phyloP scores from a whole-genome alignment of 768 basidiomycete genomes.

The Mycena rebaudengoi region DNA sequence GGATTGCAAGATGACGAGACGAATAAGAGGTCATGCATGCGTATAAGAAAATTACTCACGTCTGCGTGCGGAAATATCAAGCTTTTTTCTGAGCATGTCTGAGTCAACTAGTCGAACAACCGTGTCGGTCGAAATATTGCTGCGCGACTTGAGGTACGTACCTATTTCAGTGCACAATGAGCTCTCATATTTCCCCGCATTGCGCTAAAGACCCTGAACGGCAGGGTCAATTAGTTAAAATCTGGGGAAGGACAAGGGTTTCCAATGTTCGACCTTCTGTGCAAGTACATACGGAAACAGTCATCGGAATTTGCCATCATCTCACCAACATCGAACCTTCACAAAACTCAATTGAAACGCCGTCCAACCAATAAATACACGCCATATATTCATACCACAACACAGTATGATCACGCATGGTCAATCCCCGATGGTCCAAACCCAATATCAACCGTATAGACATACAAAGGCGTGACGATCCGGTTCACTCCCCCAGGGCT shows the following conservation, averaged over 20 bases:
- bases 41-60: slow-evolving; percentile 7
- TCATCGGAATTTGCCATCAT: slow-evolving; percentile 4
- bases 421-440: slow-evolving; percentile 6
- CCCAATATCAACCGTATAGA: slow-evolving; percentile 3
- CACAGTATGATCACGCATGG: slow-evolving; percentile 5
- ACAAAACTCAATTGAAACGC: too few relatives aligned
- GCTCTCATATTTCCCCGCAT: neutral
- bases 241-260: slow-evolving; percentile 1
- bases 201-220: slow-evolving; percentile 3
- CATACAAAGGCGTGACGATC: slow-evolving; percentile 4
- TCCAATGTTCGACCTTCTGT: slow-evolving; percentile 8
- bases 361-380: slow-evolving; percentile 2
- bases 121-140: slow-evolving; percentile 2
- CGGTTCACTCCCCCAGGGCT: slow-evolving; percentile 6
- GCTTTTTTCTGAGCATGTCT: slow-evolving; percentile 8
- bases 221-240: slow-evolving; percentile 6
- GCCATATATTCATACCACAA: slow-evolving; percentile 8
- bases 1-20: slow-evolving; percentile 5
- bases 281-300: slow-evolving; percentile 4
- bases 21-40: slow-evolving; percentile 6
- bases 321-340: slow-evolving; percentile 2
- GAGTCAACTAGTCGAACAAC: slow-evolving; percentile 6
- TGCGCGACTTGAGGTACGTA: slow-evolving; percentile 4
- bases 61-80: slow-evolving; percentile 4
- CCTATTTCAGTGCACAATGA: slow-evolving; percentile 6